A percentile compares a stretch with the other conserved stretches of the same genome.
These are phyloP conservation scores for Ustilago loliicola DNA, from an alignment of 1,284 basidiomycete genomes.

Conservation along the genomic window DNA sequence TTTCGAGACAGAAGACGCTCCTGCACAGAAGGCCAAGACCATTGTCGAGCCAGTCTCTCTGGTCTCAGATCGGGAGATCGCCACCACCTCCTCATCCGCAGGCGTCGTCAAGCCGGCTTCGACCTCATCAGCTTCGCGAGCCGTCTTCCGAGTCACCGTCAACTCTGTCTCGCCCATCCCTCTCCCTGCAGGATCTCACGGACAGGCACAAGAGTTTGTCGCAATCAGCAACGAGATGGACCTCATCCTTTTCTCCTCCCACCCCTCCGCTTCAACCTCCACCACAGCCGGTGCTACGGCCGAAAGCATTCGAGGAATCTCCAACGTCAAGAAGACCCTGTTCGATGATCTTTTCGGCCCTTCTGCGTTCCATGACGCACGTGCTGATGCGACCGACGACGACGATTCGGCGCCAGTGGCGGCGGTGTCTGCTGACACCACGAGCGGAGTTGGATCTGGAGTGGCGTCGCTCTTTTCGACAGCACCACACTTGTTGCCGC, in stretches of 20 bases:
- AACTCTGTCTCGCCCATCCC: constrained; percentile 32
- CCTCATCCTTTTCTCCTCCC: constrained; percentile 47
- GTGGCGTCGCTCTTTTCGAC: constrained; percentile 77
- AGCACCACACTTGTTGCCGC: constrained; percentile 84
- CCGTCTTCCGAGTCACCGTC: constrained; percentile 27
- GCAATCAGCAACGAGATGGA: constrained; percentile 55
- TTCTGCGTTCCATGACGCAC: constrained; percentile 72
- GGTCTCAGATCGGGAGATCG: constrained; percentile 36
- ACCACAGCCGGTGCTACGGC: constrained; percentile 27
- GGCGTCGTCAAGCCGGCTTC: constrained; percentile 12
- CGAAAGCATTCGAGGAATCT: constrained; percentile 76
- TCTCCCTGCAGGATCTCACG: constrained; percentile 16
- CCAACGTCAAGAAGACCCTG: constrained; percentile 78
- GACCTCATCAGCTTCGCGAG: background rate
- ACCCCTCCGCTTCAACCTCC: constrained; percentile 40
- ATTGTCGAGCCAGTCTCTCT: constrained; percentile 41
- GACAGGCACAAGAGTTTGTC: constrained; percentile 33
- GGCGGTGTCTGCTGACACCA: background rate
- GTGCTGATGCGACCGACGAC: constrained; percentile 23
- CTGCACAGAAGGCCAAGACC: constrained; percentile 24
- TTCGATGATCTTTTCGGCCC: constrained; percentile 88
- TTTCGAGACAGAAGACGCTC: constrained; percentile 1
- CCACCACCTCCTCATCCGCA: constrained; percentile 16
- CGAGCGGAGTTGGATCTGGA: constrained; percentile 24
- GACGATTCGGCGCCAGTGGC: constrained; percentile 8